phyloP scores from a whole-genome alignment of 2,329 filamentous ascomycete species.

The Fusarium nelsonii region DNA sequence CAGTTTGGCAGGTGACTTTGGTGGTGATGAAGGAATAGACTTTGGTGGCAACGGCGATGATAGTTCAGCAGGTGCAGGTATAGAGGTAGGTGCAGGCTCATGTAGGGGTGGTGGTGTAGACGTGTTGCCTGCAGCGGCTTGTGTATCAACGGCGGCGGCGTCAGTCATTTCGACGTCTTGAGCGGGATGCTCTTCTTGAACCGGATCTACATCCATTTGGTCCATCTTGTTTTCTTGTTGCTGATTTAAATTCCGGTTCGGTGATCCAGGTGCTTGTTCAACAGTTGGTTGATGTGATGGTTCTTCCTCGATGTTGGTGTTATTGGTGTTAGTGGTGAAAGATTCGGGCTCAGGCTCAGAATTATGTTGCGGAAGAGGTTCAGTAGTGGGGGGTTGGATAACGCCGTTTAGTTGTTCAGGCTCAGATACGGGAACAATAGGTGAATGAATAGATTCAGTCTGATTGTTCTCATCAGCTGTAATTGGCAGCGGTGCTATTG shows the following conservation, averaged over 20 bases:
- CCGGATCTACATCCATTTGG: conserved; percentile 35
- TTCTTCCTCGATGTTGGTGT: conserved; percentile 34
- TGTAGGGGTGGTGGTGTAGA: neutral
- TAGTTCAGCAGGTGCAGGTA: neutral
- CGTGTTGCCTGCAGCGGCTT: neutral
- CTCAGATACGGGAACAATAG: conserved; percentile 16
- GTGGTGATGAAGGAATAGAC: conserved; percentile 2
- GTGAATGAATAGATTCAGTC: conserved; percentile 25
- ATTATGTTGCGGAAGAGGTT: conserved; percentile 21
- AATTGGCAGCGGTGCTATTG: conserved; percentile 5
- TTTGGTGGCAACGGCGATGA: conserved; percentile 13
- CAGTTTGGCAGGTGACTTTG: conserved; percentile 6
- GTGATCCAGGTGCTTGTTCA: conserved; percentile 18
- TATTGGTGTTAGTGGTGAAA: conserved; percentile 10
- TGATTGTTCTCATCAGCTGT: conserved; percentile 12
- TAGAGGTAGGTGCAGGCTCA: neutral
- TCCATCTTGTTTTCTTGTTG: conserved; percentile 40
- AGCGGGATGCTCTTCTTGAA: conserved; percentile 19
- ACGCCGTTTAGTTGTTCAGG: conserved; percentile 27
- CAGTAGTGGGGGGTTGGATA: neutral
- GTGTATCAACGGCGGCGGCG: conserved; percentile 2
- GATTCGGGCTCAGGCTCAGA: conserved; percentile 1
- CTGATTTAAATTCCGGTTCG: conserved; percentile 9
- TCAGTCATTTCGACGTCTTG: conserved; percentile 43
- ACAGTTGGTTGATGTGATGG: conserved; percentile 11